A percentile compares a stretch with the other conserved stretches of the same genome.
Conservation (phyloP, 2,329 filamentous ascomycete species). For the Monilinia vaccinii-corymbosi region DNA sequence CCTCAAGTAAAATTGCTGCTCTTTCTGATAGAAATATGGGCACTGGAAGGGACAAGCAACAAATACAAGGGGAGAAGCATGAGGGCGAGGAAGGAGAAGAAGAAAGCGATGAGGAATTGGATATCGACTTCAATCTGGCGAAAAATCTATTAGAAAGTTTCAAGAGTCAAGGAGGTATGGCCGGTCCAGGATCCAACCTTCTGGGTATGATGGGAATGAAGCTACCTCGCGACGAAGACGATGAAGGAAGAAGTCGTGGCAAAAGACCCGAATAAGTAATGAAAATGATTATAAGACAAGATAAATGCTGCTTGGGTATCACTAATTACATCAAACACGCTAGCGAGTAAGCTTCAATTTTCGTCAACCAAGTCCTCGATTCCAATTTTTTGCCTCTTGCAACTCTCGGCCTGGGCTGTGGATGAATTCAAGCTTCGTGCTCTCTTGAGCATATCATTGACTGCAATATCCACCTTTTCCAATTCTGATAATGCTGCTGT, state of each 20-base stretch:
- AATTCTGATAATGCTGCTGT: slow-evolving; percentile 39
- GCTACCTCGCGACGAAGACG: slow-evolving; percentile 70
- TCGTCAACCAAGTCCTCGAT: slow-evolving; percentile 7
- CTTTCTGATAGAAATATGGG: slow-evolving; percentile 20
- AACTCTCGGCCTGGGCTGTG: slow-evolving; percentile 1
- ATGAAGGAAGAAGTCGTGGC: slow-evolving; percentile 22
- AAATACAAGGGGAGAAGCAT: slow-evolving; percentile 38
- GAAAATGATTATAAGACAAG: slow-evolving; percentile 2
- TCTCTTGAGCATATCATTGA: slow-evolving; percentile 19
- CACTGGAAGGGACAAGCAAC: slow-evolving; percentile 9
- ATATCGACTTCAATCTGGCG: slow-evolving; percentile 79
- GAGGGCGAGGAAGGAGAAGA: slow-evolving; percentile 53
- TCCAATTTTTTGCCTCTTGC: slow-evolving; percentile 20
- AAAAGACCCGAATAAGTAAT: neutral
- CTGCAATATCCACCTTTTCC: slow-evolving; percentile 29
- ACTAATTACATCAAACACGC: slow-evolving; percentile 8
- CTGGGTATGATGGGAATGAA: slow-evolving; percentile 77
- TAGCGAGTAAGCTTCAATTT: slow-evolving; percentile 7
- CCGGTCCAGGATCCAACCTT: slow-evolving; percentile 81
- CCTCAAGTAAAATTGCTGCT: slow-evolving; percentile 27
- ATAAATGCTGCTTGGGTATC: slow-evolving; percentile 9
- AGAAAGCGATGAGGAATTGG: slow-evolving; percentile 51
- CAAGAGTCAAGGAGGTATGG: slow-evolving; percentile 76
- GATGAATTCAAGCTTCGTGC: slow-evolving; percentile 16
- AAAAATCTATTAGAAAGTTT: slow-evolving; percentile 90